A percentile compares a stretch with the other conserved stretches of the same genome.
Conservation (phyloP, 2,329 filamentous ascomycete species). For the Cyphellophora europaea region DNA sequence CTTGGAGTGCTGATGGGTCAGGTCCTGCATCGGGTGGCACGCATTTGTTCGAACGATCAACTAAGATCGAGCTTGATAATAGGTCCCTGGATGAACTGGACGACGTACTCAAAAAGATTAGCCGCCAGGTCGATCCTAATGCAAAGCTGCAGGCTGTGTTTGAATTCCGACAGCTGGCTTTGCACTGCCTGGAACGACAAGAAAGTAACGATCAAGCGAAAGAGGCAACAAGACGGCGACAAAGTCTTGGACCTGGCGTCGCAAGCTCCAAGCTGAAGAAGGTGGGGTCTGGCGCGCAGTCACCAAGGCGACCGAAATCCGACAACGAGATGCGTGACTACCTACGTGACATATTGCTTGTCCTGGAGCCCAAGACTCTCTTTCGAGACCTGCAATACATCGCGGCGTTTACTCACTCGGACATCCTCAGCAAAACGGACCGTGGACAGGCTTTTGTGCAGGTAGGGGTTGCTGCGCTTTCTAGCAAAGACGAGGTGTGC, state of each 20-base stretch:
- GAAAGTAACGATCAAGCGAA: neutral
- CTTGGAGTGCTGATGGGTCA: neutral
- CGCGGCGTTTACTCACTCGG: slow-evolving; percentile 50
- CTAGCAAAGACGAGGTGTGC: slow-evolving; percentile 79
- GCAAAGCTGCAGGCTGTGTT: slow-evolving; percentile 74
- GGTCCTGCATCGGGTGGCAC: neutral
- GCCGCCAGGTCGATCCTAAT: slow-evolving; percentile 78
- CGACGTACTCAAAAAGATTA: slow-evolving; percentile 71
- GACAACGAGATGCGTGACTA: slow-evolving; percentile 40
- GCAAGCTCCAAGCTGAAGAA: slow-evolving; percentile 2
- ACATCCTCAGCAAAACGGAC: slow-evolving; percentile 48
- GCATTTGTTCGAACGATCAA: neutral
- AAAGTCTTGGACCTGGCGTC: slow-evolving; percentile 10
- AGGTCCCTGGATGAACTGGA: slow-evolving; percentile 7
- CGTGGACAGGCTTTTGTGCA: slow-evolving; percentile 79
- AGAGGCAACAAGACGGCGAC: slow-evolving; percentile 6
- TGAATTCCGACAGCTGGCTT: slow-evolving; percentile 73
- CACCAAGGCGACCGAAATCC: neutral
- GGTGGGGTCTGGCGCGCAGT: slow-evolving; percentile 23
- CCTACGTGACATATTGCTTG: slow-evolving; percentile 57
- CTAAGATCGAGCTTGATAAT: neutral
- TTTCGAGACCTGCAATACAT: slow-evolving; percentile 73
- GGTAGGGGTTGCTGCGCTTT: slow-evolving; percentile 76
- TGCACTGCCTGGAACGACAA: slow-evolving; percentile 43
- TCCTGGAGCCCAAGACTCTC: slow-evolving; percentile 66